Base-by-base conservation (phyloP, 192 early-diverging fungal species). In the Kickxella alabastrina region DNA sequence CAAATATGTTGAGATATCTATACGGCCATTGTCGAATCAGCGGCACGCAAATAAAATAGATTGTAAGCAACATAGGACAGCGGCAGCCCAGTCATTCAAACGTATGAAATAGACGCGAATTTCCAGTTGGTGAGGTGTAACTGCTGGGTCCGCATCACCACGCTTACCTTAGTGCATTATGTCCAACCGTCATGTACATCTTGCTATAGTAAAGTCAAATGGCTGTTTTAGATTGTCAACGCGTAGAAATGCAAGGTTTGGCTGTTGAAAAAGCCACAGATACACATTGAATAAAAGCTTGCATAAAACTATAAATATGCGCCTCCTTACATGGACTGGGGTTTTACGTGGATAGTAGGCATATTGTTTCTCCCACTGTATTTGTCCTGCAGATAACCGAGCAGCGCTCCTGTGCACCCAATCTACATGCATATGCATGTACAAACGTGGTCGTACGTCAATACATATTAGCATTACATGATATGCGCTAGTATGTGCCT, bases 1-100 rank as follows among this genome's bases (percentile, higher is more conserved):
- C 77, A 53, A 94, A 91, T 12, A 94, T 80, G 40, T 85, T 81
- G 4, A 94, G 62, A 10, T 91, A 91, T n/a, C 87, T 91, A 50
- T 10, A 29, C 12, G 13, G 5, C 17, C n/a, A 8, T 15, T 36
- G 23, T 22, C 18, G 31, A 14, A n/a, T n/a, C n/a, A n/a, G n/a
- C n/a, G n/a, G n/a, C n/a, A n/a, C n/a, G n/a, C n/a, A n/a, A n/a
- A n/a, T n/a, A n/a, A n/a, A n/a, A n/a, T n/a, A n/a, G n/a, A n/a
- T n/a, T n/a, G n/a, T n/a, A n/a, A n/a, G n/a, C n/a, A n/a, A n/a
- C n/a, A n/a, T n/a, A n/a, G n/a, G n/a, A n/a, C n/a, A n/a, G n/a
- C n/a, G n/a, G n/a, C n/a, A n/a, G n/a, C n/a, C 24, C 22, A 39
- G 23, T 36, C 14, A 26, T 21, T 7, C 32, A 34, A 43, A 22